A percentile compares a stretch with the other conserved stretches of the same genome.
phyloP scores from a whole-genome alignment of 2,329 filamentous ascomycete genomes.

The Escovopsis sp. region DNA sequence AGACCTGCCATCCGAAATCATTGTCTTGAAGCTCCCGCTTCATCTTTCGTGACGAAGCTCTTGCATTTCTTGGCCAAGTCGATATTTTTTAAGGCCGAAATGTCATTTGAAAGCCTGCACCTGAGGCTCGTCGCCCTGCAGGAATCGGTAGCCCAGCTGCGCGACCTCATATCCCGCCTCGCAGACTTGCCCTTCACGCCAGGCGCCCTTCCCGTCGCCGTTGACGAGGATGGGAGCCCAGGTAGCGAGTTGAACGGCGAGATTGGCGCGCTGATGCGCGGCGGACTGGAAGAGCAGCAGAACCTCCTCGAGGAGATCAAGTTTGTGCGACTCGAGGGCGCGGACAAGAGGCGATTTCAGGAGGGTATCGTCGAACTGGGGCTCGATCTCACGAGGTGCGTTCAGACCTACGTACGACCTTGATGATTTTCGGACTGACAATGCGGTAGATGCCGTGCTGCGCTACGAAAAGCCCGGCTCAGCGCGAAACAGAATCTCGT shows the following conservation, averaged over 20 bases:
- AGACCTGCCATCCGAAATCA: too few relatives aligned
- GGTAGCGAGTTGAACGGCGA: slow-evolving; percentile 63
- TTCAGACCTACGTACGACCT: too few relatives aligned
- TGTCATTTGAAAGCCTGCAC: slow-evolving; percentile 46
- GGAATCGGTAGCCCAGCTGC: slow-evolving; percentile 44
- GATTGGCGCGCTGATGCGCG: slow-evolving; percentile 63
- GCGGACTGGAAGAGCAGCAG: slow-evolving; percentile 72
- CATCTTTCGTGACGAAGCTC: too few relatives aligned
- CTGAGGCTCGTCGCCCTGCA: slow-evolving; percentile 43
- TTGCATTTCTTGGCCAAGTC: too few relatives aligned
- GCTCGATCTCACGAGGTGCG: slow-evolving; percentile 56
- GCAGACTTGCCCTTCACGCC: slow-evolving; percentile 42
- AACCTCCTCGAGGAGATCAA: slow-evolving; percentile 63
- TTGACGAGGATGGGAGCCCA: slow-evolving; percentile 34
- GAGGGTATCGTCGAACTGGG: slow-evolving; percentile 51
- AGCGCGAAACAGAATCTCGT: slow-evolving; percentile 62
- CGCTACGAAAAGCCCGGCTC: slow-evolving; percentile 72
- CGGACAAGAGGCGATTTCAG: slow-evolving; percentile 48
- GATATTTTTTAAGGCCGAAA: slow-evolving; percentile 14
- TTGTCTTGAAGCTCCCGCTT: too few relatives aligned
- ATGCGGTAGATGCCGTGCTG: slow-evolving; percentile 34
- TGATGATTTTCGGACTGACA: neutral
- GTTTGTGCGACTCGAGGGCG: slow-evolving; percentile 41
- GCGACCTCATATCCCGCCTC: slow-evolving; percentile 43
- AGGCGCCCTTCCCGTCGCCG: slow-evolving; percentile 32